These are phyloP conservation scores for Pythium insidiosum DNA, from an alignment of 352 stramenopile genomes.

Conservation along the genomic window DNA sequence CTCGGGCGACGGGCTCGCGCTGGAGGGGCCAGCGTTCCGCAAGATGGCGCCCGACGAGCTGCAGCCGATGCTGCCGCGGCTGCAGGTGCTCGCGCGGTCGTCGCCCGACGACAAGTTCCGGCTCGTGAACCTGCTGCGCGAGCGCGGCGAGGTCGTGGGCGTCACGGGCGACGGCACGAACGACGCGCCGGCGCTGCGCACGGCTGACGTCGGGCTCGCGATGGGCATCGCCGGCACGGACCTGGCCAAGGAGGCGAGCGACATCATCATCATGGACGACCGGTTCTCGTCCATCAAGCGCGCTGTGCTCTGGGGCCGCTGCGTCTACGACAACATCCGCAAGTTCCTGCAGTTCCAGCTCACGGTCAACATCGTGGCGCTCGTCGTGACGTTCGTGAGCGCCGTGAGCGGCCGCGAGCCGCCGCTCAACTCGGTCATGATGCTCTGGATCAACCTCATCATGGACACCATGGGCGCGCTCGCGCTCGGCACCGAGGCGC, in stretches of 20 bases:
- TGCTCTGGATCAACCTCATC: conserved; percentile 86
- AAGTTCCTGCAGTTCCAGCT: conserved; percentile 85
- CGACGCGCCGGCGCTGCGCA: conserved; percentile 61
- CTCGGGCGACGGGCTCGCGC: conserved; percentile 77
- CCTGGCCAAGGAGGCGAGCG: conserved; percentile 72
- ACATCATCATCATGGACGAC: conserved; percentile 87
- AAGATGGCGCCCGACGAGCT: conserved; percentile 65
- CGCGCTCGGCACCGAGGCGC: conserved; percentile 61
- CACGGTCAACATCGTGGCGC: conserved; percentile 76
- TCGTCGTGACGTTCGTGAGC: conserved; percentile 72
- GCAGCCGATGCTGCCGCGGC: conserved; percentile 43
- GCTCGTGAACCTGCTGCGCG: conserved; percentile 86
- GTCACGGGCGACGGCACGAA: conserved; percentile 81
- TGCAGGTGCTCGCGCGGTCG: conserved; percentile 89
- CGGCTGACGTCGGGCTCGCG: conserved; percentile 64
- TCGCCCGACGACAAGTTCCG: conserved; percentile 97
- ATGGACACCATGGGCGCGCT: conserved; percentile 81
- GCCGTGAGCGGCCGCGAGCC: conserved; percentile 80
- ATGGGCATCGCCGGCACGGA: conserved; percentile 82
- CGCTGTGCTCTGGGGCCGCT: conserved; percentile 70
- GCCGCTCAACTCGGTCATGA: conserved; percentile 79
- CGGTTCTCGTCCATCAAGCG: conserved; percentile 80
- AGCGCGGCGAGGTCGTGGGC: conserved; percentile 63
- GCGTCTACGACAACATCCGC: conserved; percentile 81
- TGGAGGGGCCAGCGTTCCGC: conserved; percentile 91